These are phyloP conservation scores for Aspergillus tubingensis DNA, from an alignment of 2,329 filamentous ascomycete genomes.

Conservation along the genomic window DNA sequence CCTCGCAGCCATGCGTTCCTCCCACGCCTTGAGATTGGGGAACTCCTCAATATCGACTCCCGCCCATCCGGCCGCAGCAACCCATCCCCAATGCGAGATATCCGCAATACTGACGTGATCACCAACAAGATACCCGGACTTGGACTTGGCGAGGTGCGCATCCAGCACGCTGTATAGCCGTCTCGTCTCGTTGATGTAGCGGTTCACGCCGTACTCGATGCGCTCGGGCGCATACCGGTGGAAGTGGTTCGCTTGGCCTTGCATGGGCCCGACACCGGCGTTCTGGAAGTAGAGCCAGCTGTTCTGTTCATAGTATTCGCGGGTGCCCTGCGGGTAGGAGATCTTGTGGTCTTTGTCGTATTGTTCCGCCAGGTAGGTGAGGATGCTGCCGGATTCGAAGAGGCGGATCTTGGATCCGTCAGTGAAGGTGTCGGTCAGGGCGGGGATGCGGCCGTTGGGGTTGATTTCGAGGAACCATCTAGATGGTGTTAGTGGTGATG, in stretches of 20 bases:
- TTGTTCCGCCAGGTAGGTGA: slow-evolving; percentile 79
- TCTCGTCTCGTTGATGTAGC: slow-evolving; percentile 82
- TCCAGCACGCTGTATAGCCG: slow-evolving; percentile 79
- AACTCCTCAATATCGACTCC: slow-evolving; percentile 74
- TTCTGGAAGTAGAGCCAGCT: slow-evolving; percentile 82
- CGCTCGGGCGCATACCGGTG: slow-evolving; percentile 76
- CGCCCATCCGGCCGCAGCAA: slow-evolving; percentile 60
- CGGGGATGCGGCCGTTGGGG: slow-evolving; percentile 89
- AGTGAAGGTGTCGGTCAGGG: slow-evolving; percentile 74
- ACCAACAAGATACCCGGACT: slow-evolving; percentile 55
- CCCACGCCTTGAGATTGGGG: slow-evolving; percentile 74
- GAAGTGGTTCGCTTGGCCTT: slow-evolving; percentile 84
- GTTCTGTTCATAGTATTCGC: slow-evolving; percentile 76
- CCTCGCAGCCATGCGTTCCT: slow-evolving; percentile 68
- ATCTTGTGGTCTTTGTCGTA: slow-evolving; percentile 84
- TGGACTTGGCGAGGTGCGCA: slow-evolving; percentile 60
- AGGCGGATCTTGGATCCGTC: slow-evolving; percentile 73
- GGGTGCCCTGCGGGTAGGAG: slow-evolving; percentile 70
- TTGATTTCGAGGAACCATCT: slow-evolving; percentile 88
- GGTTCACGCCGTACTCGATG: slow-evolving; percentile 78
- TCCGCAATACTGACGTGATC: slow-evolving; percentile 62
- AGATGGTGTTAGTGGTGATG: background rate
- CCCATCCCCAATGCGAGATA: slow-evolving; percentile 79
- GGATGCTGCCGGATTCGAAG: slow-evolving; percentile 81
- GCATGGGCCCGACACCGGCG: slow-evolving; percentile 79